Base-by-base conservation (phyloP, 441 rosid species). In the Viola pubescens region DNA sequence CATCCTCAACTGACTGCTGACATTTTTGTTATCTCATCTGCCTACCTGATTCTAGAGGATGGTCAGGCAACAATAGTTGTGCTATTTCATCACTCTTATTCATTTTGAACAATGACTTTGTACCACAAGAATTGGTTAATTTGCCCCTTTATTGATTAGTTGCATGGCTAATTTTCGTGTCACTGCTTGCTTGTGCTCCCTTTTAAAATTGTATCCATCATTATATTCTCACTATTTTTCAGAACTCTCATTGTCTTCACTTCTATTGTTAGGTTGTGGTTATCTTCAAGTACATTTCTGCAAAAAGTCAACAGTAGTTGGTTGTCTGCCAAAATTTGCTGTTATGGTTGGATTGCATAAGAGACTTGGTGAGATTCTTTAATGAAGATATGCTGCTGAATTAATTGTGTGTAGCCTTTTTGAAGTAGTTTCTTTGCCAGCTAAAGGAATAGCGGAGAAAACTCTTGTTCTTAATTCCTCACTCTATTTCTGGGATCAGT, bases 391-490 rank as follows among this genome's bases (percentile, higher is more conserved):
- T 7, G 37, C 42, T 42, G 59, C 8, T 46, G 66, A 48, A 16
- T 16, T 48, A 11, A 46, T 40, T 46, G 12, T 45, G 7, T 39
- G 61, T n/a, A 19, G 37, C 53, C 37, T 54, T 50, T 16, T 11
- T n/a, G 8, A 41, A 50, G 34, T 43, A 53, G 42, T 55, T 40
- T 12, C 54, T 54, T 77, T 44, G 45, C 26, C 50, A 37, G 39
- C 42, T 54, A 52, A 37, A 26, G 44, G 52, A 61, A 16, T 45
- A 38, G 44, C 7, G 9, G 65, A 52, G 52, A 64, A 64, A 54
- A 61, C 63, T 46, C 43, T 3, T 39, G 37, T 45, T 59, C 7
- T 7, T 54, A 48, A 4, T 55, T 47, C 0, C 19, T 41, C 40
- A 19, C 3, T 34, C 14, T 54, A 42, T 26, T 56, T 57, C 42